Evolutionary conservation across 257 asterid species (phyloP).

Genomic region (Dorcoceras hygrometricum): DNA sequence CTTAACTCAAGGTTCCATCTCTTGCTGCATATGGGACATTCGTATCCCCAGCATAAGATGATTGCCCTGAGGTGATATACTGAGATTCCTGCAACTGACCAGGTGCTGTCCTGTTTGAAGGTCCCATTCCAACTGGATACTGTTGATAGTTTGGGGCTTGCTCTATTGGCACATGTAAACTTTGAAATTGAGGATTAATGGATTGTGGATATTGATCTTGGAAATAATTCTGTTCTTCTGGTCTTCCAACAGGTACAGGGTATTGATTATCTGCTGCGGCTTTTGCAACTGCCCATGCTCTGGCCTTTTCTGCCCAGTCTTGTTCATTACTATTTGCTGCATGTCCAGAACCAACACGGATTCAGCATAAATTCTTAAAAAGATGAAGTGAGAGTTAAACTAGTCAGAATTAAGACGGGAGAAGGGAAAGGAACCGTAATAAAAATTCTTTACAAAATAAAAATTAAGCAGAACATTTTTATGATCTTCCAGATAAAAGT

Average conservation of each 20-base stretch:
- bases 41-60: conserved; percentile 41
- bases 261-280: conserved; percentile 64
- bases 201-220: conserved; percentile 52
- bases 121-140: conserved; percentile 39
- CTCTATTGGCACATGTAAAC: conserved; percentile 35
- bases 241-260: conserved; percentile 44
- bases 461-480: conserved; percentile 5
- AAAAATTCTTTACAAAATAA: neutral
- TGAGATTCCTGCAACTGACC: conserved; percentile 50
- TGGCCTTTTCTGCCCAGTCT: conserved; percentile 97
- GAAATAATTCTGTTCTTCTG: conserved; percentile 53
- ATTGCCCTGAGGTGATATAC: conserved; percentile 43
- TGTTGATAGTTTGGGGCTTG: conserved; percentile 54
- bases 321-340: conserved; percentile 68
- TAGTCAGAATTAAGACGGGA: conserved; percentile 19
- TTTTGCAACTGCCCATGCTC: conserved; percentile 96
- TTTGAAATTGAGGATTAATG: conserved; percentile 44
- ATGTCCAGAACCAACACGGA: conserved; percentile 29
- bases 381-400: conserved; percentile 1
- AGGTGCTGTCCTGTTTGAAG: conserved; percentile 34
- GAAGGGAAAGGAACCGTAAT: neutral
- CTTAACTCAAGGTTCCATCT: conserved; percentile 44
- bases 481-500: neutral
- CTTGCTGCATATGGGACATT: conserved; percentile 43
- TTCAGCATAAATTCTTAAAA: conserved; percentile 19